A percentile compares a stretch with the other conserved stretches of the same genome.
Evolutionary conservation across 2,329 filamentous ascomycete species (phyloP).

Genomic region (Calonectria pseudoturangicola): DNA sequence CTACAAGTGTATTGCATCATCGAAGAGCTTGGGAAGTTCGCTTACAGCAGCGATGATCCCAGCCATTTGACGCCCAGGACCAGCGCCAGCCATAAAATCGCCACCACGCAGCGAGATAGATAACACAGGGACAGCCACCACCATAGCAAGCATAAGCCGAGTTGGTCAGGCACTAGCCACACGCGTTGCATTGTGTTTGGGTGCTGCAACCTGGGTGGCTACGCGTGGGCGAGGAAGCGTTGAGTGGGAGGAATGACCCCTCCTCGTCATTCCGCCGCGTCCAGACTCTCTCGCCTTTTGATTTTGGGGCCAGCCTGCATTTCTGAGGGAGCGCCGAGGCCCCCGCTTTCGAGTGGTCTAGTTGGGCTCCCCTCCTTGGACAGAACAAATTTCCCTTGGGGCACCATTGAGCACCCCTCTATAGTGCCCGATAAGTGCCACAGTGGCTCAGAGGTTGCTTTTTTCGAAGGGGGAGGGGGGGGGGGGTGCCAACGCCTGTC

Average conservation of each 20-base stretch:
- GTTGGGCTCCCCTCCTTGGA: conserved; percentile 14
- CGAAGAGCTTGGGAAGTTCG: conserved; percentile 21
- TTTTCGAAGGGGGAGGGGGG: not conserved
- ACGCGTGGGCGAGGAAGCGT: not conserved
- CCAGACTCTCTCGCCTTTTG: not conserved
- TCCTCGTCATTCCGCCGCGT: conserved; percentile 27
- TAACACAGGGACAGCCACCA: conserved; percentile 19
- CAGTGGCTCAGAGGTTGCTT: conserved; percentile 10
- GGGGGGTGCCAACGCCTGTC: conserved; percentile 27
- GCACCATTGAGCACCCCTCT: not conserved
- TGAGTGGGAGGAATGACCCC: conserved; percentile 34
- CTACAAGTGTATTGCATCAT: conserved; percentile 15
- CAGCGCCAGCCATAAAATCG: conserved; percentile 14
- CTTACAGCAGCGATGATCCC: conserved; percentile 15
- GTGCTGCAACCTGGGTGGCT: conserved; percentile 12
- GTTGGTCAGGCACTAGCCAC: conserved; percentile 8
- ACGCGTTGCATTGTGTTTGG: conserved; percentile 26
- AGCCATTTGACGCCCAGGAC: not conserved
- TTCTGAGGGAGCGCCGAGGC: conserved; percentile 16
- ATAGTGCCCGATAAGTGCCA: conserved; percentile 5
- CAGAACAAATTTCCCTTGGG: not conserved
- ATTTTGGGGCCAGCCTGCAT: conserved; percentile 15
- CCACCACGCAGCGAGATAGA: conserved; percentile 15
- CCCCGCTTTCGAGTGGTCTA: conserved; percentile 8
- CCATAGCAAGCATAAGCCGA: conserved; percentile 17